Evolutionary conservation across 306 rosid genomes (phyloP).

Genomic region (Casuarina glauca): DNA sequence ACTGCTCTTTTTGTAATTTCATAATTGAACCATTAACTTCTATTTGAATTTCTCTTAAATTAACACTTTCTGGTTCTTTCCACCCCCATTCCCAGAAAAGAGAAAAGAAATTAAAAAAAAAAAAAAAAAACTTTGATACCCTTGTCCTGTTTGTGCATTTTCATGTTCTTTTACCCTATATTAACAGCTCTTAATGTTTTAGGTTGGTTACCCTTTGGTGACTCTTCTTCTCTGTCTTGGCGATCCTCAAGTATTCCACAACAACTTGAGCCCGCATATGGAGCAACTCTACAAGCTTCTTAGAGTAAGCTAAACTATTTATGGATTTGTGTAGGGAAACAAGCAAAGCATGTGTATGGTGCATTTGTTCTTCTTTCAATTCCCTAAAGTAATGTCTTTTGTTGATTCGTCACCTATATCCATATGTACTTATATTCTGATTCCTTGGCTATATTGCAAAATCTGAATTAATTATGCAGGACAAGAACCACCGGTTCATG

Average conservation of each 20-base stretch:
- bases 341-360: neutral
- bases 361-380: slow-evolving; percentile 3
- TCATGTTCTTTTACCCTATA: slow-evolving; percentile 2
- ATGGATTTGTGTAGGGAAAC: neutral
- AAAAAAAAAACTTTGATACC: neutral
- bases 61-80: neutral
- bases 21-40: neutral
- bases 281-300: slow-evolving; percentile 98
- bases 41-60: slow-evolving; percentile 4
- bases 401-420: slow-evolving; percentile 26
- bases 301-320: slow-evolving; percentile 55
- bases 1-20: neutral
- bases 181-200: slow-evolving; percentile 13
- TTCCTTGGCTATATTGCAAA: slow-evolving; percentile 31
- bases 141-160: neutral
- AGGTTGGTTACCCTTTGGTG: slow-evolving; percentile 98
- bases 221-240: slow-evolving; percentile 98
- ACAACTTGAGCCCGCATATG: slow-evolving; percentile 89
- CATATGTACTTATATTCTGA: slow-evolving; percentile 30
- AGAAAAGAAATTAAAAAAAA: neutral
- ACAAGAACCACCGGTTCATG: slow-evolving; percentile 96
- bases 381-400: slow-evolving; percentile 18
- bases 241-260: slow-evolving; percentile 84
- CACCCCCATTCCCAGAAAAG: neutral
- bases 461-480: slow-evolving; percentile 67